Conservation (phyloP, 768 basidiomycete genomes). For the Udeniomyces megalosporus region DNA sequence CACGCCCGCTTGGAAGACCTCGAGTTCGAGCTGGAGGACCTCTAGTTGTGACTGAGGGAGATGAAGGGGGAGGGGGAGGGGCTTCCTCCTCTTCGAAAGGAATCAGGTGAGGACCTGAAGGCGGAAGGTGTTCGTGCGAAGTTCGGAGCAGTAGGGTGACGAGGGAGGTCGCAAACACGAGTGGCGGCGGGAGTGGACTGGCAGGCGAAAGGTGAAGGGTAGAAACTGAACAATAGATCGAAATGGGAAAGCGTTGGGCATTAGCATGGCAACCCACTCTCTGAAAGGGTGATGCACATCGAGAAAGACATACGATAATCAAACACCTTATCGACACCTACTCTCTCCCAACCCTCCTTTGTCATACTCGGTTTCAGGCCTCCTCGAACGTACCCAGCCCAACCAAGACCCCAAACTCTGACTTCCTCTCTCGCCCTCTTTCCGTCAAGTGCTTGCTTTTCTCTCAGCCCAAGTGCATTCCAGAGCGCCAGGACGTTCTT, state of each 20-base stretch:
- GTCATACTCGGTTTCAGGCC: constrained; percentile 4
- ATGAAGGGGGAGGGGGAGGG: background rate
- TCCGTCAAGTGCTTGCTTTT: background rate
- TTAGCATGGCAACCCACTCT: no score
- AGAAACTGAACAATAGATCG: background rate
- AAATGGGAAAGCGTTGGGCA: no score
- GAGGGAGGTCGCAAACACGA: constrained; percentile 6
- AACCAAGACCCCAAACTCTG: constrained; percentile 11
- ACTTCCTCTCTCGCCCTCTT: constrained; percentile 1
- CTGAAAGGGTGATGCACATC: background rate
- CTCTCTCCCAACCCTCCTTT: background rate
- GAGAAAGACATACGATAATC: no score
- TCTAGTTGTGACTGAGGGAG: background rate
- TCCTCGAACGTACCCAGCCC: constrained; percentile 11
- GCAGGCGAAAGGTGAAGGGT: constrained; percentile 2
- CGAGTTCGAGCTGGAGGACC: constrained; percentile 2
- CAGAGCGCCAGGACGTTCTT: background rate
- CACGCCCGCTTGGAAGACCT: constrained; percentile 1
- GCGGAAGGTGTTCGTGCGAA: background rate
- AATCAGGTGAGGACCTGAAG: constrained; percentile 9
- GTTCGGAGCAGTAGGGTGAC: constrained; percentile 9
- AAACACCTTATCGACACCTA: no score
- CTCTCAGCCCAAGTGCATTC: background rate
- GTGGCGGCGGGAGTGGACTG: constrained; percentile 2
- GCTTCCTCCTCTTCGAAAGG: constrained; percentile 14